phyloP scores from a whole-genome alignment of 441 rosid species.

The Mallotus japonicus region DNA sequence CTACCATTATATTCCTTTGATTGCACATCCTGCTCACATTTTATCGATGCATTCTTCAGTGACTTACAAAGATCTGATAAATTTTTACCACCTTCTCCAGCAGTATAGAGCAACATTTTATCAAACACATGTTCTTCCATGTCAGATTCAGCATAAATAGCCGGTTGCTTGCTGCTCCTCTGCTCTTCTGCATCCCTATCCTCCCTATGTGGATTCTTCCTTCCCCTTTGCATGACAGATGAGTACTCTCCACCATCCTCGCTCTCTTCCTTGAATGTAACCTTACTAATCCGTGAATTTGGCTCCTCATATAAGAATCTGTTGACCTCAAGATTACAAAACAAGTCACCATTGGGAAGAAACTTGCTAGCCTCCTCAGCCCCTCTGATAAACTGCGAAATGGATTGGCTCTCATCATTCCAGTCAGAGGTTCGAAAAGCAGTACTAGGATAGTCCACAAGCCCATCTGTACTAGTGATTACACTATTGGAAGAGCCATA shows the following conservation, averaged over 20 bases:
- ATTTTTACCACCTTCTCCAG: slow-evolving; percentile 21
- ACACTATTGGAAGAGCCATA: slow-evolving; percentile 42
- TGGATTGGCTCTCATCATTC: slow-evolving; percentile 45
- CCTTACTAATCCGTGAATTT: slow-evolving; percentile 24
- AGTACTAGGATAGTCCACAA: slow-evolving; percentile 46
- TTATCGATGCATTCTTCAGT: slow-evolving; percentile 22
- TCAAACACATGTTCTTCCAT: slow-evolving; percentile 46
- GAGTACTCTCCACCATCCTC: slow-evolving; percentile 21
- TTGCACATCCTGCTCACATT: slow-evolving; percentile 27
- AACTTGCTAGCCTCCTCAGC: slow-evolving; percentile 81
- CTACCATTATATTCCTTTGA: slow-evolving; percentile 26
- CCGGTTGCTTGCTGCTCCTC: slow-evolving; percentile 46
- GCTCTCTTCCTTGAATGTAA: slow-evolving; percentile 31
- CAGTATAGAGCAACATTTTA: slow-evolving; percentile 46
- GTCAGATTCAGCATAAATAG: slow-evolving; percentile 34
- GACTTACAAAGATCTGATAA: slow-evolving; percentile 25
- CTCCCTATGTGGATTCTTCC: slow-evolving; percentile 37
- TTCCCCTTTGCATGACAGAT: slow-evolving; percentile 25
- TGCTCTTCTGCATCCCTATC: slow-evolving; percentile 40
- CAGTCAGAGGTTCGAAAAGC: slow-evolving; percentile 37
- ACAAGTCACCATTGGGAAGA: slow-evolving; percentile 53
- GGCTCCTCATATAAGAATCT: slow-evolving; percentile 19
- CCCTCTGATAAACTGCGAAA: slow-evolving; percentile 61
- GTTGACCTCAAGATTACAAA: slow-evolving; percentile 31
- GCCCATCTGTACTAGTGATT: slow-evolving; percentile 38